Evolutionary conservation across 2,329 filamentous ascomycete genomes (phyloP), one percentile per base, ranked within the genome.

Genomic region (Alternaria panax): DNA sequence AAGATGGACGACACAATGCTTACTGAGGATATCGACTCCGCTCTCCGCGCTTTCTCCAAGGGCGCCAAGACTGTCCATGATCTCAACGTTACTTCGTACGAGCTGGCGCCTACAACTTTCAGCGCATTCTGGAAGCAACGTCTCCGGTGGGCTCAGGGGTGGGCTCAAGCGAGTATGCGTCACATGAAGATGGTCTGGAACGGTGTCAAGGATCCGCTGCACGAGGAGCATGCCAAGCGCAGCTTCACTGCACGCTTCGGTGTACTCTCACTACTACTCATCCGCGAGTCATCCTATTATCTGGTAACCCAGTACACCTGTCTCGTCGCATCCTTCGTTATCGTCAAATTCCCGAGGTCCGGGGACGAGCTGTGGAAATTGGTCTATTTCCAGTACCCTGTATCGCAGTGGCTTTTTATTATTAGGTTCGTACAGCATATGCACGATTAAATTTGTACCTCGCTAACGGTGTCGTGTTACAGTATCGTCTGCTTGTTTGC

Each of bases 1-100:
- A 81, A 79, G 65, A 84, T 84, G 82, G 80, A 83, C 57, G 80
- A 78, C n/a, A 74, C 75, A 27, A 83, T 84, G 81, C 65, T 84
- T 7, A 83, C 81, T 2, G 82, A 84, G 62, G 82, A 84, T 57
- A 84, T 84, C 53, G 82, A 84, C 59, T 83, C 81, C 3, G 80
- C 81, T 0, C 68, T 84, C 5, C 76, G 82, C 27, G 81, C 82
- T 2, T 79, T 82, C 51, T 80, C 78, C 16, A 70, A 74, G 12
- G 81, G 81, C 25, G 78, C 78, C 32, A 78, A 79, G 32, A 79
- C 79, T 2, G 78, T 83, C 0, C 82, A 84, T 54, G 82, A 84
- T 52, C 75, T 83, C 57, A 84, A 84, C 46, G 81, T 82, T 4
- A 76, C 78, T 11, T 83, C 81, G 0, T 84, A 81, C 63, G 82